Conservation (phyloP, 2,329 filamentous ascomycete genomes). For the Ambrosiella beaveri region DNA sequence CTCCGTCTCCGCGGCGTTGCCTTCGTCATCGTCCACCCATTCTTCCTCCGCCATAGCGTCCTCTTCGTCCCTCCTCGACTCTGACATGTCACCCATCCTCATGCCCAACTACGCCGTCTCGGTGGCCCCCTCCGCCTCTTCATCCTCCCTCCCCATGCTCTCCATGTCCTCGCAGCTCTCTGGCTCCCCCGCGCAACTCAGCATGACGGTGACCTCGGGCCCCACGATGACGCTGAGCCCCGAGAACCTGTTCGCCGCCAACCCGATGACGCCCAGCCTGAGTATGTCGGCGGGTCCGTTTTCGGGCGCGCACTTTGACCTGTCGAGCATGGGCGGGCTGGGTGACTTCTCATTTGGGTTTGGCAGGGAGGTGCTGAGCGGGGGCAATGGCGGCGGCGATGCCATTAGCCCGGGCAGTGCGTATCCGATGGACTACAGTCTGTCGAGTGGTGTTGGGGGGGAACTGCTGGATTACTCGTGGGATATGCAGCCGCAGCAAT, state of each 20-base stretch:
- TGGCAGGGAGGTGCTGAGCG: too few relatives aligned
- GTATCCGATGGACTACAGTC: not conserved
- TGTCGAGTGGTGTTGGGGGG: not conserved
- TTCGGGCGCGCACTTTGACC: not conserved
- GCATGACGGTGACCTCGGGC: not conserved
- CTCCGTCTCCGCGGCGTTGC: too few relatives aligned
- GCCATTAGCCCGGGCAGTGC: not conserved
- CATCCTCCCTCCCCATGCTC: not conserved
- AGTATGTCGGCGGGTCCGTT: not conserved
- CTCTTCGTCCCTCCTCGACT: not conserved
- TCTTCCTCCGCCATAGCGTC: not conserved
- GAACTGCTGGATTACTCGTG: not conserved
- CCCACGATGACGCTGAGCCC: not conserved
- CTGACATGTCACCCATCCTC: slow-evolving; percentile 1
- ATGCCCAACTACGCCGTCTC: not conserved
- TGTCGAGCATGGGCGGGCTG: not conserved
- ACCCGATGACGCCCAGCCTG: not conserved
- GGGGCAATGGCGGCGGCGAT: not conserved
- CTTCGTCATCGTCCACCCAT: too few relatives aligned
- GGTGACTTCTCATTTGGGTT: not conserved
- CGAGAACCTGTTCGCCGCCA: not conserved
- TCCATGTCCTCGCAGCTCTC: not conserved
- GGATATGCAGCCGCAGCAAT: not conserved
- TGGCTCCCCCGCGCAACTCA: not conserved
- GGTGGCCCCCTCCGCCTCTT: not conserved